These are phyloP conservation scores for Orobanche coerulescens DNA, from an alignment of 257 asterid species.

Conservation along the genomic window DNA sequence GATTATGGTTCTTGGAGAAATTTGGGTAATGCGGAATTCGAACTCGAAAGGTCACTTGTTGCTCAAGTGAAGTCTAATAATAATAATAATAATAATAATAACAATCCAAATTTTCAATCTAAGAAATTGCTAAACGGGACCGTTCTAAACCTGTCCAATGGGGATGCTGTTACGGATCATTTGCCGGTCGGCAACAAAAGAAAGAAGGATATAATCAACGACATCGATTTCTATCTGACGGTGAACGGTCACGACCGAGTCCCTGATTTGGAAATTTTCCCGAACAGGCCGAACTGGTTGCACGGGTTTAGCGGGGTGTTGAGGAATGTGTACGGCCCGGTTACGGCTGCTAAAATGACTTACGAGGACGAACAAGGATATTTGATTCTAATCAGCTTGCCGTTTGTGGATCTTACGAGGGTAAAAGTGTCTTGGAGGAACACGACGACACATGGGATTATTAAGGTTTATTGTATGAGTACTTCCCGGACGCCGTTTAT, in stretches of 20 bases:
- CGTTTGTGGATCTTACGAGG: constrained; percentile 78
- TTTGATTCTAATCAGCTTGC: constrained; percentile 62
- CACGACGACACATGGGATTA: constrained; percentile 62
- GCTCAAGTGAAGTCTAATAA: constrained; percentile 35
- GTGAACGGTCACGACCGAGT: constrained; percentile 37
- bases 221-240: constrained; percentile 41
- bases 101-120: constrained; percentile 31
- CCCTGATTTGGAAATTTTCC: constrained; percentile 51
- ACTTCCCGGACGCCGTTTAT: constrained; percentile 57
- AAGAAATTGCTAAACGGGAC: constrained; percentile 69
- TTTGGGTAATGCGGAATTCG: constrained; percentile 39
- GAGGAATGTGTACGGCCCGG: constrained; percentile 67
- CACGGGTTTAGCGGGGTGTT: constrained; percentile 64
- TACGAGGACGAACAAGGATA: constrained; percentile 80
- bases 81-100: constrained; percentile 1
- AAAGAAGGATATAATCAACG: constrained; percentile 45
- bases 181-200: constrained; percentile 50
- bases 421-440: constrained; percentile 94
- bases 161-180: constrained; percentile 39
- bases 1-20: constrained; percentile 81
- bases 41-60: constrained; percentile 53
- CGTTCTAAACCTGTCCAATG: constrained; percentile 55
- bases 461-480: constrained; percentile 70
- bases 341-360: constrained; percentile 70
- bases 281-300: constrained; percentile 59